Percentiles rank a stretch among this genome's conserved stretches.
Evolutionary conservation across 306 rosid genomes (phyloP).

Genomic region (Quillaja saponaria): DNA sequence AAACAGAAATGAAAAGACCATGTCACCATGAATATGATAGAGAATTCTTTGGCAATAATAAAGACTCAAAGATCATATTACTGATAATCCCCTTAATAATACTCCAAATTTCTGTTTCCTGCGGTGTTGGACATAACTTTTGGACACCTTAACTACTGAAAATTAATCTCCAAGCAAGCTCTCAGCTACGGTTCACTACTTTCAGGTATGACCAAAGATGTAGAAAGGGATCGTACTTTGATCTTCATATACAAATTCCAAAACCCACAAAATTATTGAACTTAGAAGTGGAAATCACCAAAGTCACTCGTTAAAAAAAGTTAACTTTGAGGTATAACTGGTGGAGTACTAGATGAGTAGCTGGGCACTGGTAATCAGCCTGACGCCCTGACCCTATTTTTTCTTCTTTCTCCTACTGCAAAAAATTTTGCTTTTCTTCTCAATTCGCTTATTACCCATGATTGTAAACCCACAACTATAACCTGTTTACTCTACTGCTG

Average conservation of each 20-base stretch:
- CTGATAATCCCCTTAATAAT: background rate
- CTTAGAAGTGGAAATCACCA: background rate
- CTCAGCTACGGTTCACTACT: background rate
- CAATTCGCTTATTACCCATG: too few relatives aligned
- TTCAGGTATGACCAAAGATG: constrained; percentile 17
- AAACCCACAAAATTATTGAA: background rate
- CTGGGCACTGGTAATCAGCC: too few relatives aligned
- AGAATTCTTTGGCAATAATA: too few relatives aligned
- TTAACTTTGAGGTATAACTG: background rate
- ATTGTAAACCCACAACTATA: background rate
- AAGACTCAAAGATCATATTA: background rate
- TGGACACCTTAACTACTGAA: background rate
- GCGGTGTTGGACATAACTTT: background rate
- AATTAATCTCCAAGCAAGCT: background rate
- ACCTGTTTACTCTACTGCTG: constrained; percentile 5
- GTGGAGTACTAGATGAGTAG: background rate
- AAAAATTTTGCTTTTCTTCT: background rate
- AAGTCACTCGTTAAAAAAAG: background rate
- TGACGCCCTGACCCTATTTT: too few relatives aligned
- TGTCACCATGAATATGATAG: too few relatives aligned
- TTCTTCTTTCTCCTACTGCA: constrained; percentile 1
- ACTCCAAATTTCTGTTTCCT: background rate
- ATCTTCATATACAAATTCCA: background rate
- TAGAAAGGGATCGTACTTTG: background rate
- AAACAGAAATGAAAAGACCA: too few relatives aligned